phyloP scores from a whole-genome alignment of 2,329 filamentous ascomycete species.

The Lecanosticta acicola region DNA sequence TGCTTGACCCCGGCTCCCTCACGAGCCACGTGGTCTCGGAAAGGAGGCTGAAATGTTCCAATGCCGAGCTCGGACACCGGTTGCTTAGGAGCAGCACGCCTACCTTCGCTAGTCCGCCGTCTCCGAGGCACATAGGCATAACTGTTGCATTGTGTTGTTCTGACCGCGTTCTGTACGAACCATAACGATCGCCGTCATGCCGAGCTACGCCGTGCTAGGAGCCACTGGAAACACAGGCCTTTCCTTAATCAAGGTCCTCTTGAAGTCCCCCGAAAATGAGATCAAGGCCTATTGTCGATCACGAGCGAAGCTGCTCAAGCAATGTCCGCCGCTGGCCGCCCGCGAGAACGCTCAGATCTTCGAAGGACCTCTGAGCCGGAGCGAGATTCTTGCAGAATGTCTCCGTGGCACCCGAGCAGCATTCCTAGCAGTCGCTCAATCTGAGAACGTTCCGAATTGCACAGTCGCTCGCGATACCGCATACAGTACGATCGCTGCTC shows the following conservation, averaged over 20 bases:
- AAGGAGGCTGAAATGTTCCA: too few species aligned
- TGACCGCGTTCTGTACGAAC: too few species aligned
- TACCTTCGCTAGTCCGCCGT: too few species aligned
- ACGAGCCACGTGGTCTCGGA: too few species aligned
- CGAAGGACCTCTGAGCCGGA: constrained; percentile 34
- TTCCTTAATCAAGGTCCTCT: constrained; percentile 39
- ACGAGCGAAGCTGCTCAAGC: constrained; percentile 34
- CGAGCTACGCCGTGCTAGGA: constrained; percentile 20
- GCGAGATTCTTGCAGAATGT: constrained; percentile 35
- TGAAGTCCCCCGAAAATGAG: constrained; percentile 27
- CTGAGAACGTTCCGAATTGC: constrained; percentile 33
- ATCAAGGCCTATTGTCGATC: constrained; percentile 45
- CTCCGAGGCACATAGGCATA: too few species aligned
- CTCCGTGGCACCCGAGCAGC: constrained; percentile 36
- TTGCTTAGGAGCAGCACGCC: too few species aligned
- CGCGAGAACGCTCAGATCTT: constrained; percentile 38
- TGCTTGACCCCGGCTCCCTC: too few species aligned
- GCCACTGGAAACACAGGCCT: constrained; percentile 41
- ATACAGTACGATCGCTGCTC: constrained; percentile 34
- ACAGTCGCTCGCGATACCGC: constrained; percentile 33
- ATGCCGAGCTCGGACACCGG: too few species aligned
- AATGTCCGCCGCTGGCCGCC: constrained; percentile 32
- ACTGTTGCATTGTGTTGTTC: too few species aligned
- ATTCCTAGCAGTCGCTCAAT: constrained; percentile 13
- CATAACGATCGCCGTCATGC: too few species aligned